phyloP scores from a whole-genome alignment of 306 rosid species.

The Begonia peltatifolia region DNA sequence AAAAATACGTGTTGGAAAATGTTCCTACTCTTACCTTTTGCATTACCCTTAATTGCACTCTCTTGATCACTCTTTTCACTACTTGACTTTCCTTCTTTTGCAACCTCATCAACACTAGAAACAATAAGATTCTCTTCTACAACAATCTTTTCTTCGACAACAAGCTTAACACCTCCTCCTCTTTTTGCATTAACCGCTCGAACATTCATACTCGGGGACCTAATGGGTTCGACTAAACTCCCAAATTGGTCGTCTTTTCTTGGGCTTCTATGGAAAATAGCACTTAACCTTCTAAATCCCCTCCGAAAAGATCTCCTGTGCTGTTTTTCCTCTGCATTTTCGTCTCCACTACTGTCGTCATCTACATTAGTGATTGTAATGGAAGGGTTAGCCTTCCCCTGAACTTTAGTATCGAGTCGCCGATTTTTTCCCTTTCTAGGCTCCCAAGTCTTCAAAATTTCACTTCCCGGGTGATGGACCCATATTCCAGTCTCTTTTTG shows the following conservation, averaged over 20 bases:
- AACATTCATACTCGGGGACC: conserved; percentile 35
- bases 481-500: conserved; percentile 77
- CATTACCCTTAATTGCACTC: conserved; percentile 41
- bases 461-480: conserved; percentile 91
- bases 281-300: conserved; percentile 56
- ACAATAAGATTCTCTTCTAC: conserved; percentile 10
- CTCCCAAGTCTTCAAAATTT: conserved; percentile 59
- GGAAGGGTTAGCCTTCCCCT: conserved; percentile 26
- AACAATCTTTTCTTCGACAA: conserved; percentile 27
- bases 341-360: conserved; percentile 44
- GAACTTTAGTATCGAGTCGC: conserved; percentile 51
- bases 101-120: conserved; percentile 20
- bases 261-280: conserved; percentile 38
- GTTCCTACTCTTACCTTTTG: conserved; percentile 42
- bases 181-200: conserved; percentile 21
- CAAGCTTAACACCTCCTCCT: conserved; percentile 32
- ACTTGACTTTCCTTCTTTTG: conserved; percentile 29
- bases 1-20: conserved; percentile 43
- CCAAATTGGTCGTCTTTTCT: conserved; percentile 21
- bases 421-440: conserved; percentile 74
- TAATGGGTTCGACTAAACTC: conserved; percentile 17
- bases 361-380: conserved; percentile 7
- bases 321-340: conserved; percentile 24
- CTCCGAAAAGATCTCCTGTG: conserved; percentile 25
- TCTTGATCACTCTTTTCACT: conserved; percentile 30